Evolutionary conservation across 148 eudicot species (phyloP).

Genomic region (Gaultheria prostrata): DNA sequence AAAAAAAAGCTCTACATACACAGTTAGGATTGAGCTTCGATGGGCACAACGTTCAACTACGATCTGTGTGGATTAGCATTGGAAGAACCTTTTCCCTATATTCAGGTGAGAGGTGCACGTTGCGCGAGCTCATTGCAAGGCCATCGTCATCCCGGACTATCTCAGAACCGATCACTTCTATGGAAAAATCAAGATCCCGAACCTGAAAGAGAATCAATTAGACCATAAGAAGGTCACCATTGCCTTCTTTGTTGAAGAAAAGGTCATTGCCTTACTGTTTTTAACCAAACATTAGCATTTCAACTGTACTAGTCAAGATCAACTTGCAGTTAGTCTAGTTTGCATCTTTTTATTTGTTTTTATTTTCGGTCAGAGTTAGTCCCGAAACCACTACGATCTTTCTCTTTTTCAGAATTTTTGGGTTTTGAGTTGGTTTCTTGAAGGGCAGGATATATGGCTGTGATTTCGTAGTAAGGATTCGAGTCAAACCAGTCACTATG

Average conservation of each 20-base stretch:
- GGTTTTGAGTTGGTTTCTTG: neutral
- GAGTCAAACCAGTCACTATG: neutral
- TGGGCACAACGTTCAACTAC: neutral
- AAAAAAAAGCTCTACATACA: neutral
- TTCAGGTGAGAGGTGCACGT: conserved; percentile 69
- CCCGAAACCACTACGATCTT: neutral
- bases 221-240: neutral
- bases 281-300: neutral
- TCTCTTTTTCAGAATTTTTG: neutral
- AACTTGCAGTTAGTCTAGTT: neutral
- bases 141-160: conserved; percentile 81
- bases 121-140: conserved; percentile 96
- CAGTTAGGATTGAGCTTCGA: neutral
- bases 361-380: no score
- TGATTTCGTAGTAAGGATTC: neutral
- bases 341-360: neutral
- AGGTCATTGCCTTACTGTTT: neutral
- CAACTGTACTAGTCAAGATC: neutral
- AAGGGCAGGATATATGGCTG: neutral
- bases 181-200: conserved; percentile 79
- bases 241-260: neutral
- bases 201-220: conserved; percentile 50
- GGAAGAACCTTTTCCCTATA: conserved; percentile 68
- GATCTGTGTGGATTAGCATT: neutral
- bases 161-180: conserved; percentile 68